Evolutionary conservation across 2,329 filamentous ascomycete species (phyloP).

Genomic region (Pseudogymnoascus sp.): DNA sequence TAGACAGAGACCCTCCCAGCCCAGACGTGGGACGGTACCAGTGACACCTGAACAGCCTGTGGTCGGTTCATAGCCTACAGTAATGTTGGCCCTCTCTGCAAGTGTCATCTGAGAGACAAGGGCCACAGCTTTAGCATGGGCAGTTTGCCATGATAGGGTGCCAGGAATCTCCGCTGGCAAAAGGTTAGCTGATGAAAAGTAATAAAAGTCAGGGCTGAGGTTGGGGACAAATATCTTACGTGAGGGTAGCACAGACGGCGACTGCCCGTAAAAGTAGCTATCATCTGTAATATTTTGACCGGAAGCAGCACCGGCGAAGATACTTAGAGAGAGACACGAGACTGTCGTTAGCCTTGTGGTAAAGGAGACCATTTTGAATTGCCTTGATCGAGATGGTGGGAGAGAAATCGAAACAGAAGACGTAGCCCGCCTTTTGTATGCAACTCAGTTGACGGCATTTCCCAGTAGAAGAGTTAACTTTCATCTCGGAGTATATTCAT

Average conservation of each 20-base stretch:
- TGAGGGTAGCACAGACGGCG: conserved; percentile 29
- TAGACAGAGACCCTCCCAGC: conserved; percentile 72
- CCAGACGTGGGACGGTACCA: conserved; percentile 54
- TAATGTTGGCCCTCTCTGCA: conserved; percentile 85
- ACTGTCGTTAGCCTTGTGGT: background rate
- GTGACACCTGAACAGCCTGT: conserved; percentile 29
- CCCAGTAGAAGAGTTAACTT: background rate
- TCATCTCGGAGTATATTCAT: background rate
- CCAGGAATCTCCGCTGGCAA: background rate
- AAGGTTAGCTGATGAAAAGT: background rate
- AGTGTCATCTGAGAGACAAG: conserved; percentile 78
- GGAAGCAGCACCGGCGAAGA: conserved; percentile 5
- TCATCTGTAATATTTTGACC: conserved; percentile 26
- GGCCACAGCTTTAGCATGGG: background rate
- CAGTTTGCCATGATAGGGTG: background rate
- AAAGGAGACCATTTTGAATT: background rate
- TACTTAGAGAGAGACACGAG: background rate
- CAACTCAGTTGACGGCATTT: background rate
- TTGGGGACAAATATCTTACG: conserved; percentile 19
- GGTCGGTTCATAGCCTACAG: conserved; percentile 85
- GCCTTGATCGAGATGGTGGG: background rate
- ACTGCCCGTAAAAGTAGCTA: conserved; percentile 30
- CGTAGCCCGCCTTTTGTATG: background rate
- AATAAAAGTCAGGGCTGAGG: background rate
- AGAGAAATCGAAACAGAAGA: background rate